These are phyloP conservation scores for Amanita pallidorosea DNA, from an alignment of 768 basidiomycete species.

Conservation along the genomic window DNA sequence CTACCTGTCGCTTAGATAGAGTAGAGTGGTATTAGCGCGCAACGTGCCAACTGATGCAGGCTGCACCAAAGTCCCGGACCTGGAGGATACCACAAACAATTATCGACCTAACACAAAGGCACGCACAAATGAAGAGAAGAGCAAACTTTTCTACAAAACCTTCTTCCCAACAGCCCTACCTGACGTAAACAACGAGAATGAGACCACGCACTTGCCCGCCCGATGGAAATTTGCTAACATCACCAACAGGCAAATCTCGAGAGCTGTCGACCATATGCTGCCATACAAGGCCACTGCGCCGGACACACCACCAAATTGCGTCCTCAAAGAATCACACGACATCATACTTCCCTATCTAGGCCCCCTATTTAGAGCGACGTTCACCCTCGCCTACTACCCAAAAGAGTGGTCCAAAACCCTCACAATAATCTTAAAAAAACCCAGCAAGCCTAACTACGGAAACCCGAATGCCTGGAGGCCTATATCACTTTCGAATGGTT, in stretches of 20 bases:
- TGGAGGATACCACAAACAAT: not conserved
- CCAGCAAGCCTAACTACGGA: slow-evolving; percentile 1
- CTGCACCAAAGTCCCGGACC: not conserved
- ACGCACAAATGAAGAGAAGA: not conserved
- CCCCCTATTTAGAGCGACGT: not conserved
- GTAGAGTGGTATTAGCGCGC: no score
- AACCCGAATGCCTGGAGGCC: slow-evolving; percentile 5
- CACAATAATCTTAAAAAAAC: not conserved
- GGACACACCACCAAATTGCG: not conserved
- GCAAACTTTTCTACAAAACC: not conserved
- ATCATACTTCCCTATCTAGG: not conserved
- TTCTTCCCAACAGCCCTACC: not conserved
- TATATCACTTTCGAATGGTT: slow-evolving; percentile 2
- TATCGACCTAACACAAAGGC: not conserved
- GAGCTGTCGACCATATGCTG: not conserved
- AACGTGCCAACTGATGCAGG: not conserved
- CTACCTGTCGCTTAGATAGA: no score
- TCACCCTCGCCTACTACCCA: not conserved
- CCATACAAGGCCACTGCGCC: not conserved
- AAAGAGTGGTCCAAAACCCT: not conserved
- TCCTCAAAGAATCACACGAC: not conserved
- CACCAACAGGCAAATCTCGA: not conserved
- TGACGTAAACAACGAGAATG: no score
- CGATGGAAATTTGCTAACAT: not conserved
- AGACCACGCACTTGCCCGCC: not conserved